phyloP scores from a whole-genome alignment of 345 rosid species.

The Eucalyptus camaldulensis region DNA sequence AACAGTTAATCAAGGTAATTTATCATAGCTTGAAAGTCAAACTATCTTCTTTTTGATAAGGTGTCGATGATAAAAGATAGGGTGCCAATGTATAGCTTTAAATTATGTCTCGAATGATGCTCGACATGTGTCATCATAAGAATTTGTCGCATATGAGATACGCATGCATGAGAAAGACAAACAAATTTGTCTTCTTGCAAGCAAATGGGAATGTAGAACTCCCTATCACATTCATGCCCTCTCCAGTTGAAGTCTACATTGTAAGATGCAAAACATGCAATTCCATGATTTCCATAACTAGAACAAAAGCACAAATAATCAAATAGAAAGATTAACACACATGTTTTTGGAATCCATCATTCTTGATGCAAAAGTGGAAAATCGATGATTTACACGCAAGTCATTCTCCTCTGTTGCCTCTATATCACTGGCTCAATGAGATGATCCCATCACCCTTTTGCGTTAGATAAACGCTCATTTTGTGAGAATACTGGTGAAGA shows the following conservation, averaged over 20 bases:
- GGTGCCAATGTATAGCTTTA: background rate
- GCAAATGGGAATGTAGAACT: background rate
- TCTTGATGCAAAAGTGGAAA: no score
- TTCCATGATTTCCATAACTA: no score
- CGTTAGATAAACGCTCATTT: rapidly evolving
- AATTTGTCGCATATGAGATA: background rate
- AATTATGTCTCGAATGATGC: background rate
- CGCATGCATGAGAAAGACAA: background rate
- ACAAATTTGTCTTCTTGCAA: background rate
- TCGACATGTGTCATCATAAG: background rate
- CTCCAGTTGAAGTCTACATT: background rate
- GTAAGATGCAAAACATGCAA: no score
- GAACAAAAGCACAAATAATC: no score
- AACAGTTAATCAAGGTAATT: background rate
- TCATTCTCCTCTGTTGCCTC: no score
- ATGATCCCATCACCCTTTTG: no score
- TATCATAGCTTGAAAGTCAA: background rate
- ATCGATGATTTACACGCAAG: no score
- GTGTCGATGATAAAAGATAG: background rate
- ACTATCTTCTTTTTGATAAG: background rate
- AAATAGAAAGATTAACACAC: no score
- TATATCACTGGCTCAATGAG: no score
- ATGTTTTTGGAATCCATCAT: no score
- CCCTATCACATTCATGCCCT: background rate
- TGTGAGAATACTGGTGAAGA: no score